Base-by-base conservation (phyloP, 2,329 filamentous ascomycete species). In the Arthrinium phaeospermum region DNA sequence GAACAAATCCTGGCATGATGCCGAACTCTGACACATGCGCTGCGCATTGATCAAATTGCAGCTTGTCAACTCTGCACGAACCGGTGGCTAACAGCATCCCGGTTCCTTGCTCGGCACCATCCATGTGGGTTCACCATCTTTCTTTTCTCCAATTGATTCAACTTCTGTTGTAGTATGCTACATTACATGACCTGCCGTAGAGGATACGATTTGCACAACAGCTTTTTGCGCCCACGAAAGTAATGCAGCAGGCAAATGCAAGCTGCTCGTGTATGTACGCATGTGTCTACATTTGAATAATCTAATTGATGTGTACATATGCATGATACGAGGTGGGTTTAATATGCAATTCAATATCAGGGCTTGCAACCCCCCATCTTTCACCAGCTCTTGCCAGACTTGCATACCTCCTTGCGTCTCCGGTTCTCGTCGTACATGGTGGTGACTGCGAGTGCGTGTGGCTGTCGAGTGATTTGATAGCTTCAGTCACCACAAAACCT, bases 21-120 rank as follows among this genome's bases (percentile, higher is more conserved):
- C 57, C 57, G 57, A 41, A 24, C 34, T 64, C 57, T 64, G 57
- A 64, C 57, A 64, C 57, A 64, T 64, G 57, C 57, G 30, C 7
- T 49, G 57, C 57, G 57, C 57, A 41, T 64, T 64, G 57, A 64
- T 64, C 57, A 64, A 22, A 41, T 64, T 64, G 57, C 57, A 64
- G 57, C 57, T 64, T 64, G 57, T 64, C 34, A 64, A 41, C 30
- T 64, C 22, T 64, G 57, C 57, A 34, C 22, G 57, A 64, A 64
- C 57, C 22, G 57, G 19, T 64, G 57, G 34, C 34, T 64, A 41
- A 19, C 57, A 13, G n/a, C 34, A 64, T 64, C 57, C 57, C 57
- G 14, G 57, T 64, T 14, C 57, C 57, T 41, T 64, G 57, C 22
- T 64, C 57, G 57, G 57, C 57, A 41, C 34, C 57, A 64, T 41